A percentile compares a stretch with the other conserved stretches of the same genome.
These are phyloP conservation scores for Akanthomyces uredinophilus DNA, from an alignment of 2,329 filamentous ascomycete species.

Conservation along the genomic window DNA sequence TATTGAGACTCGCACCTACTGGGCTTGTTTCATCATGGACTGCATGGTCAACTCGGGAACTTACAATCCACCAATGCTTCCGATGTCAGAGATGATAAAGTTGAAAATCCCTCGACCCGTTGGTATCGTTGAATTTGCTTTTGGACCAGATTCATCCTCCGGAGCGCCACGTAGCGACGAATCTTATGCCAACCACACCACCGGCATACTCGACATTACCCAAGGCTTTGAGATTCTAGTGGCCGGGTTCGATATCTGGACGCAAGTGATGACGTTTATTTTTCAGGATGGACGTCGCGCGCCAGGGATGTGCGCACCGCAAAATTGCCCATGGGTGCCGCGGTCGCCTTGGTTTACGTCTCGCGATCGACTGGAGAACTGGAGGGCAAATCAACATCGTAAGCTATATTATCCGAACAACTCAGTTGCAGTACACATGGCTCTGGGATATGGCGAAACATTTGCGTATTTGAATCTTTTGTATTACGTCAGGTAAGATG, in stretches of 20 bases:
- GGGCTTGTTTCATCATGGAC: slow-evolving; percentile 42
- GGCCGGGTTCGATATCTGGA: slow-evolving; percentile 40
- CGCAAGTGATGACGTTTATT: slow-evolving; percentile 36
- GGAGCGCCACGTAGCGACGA: slow-evolving; percentile 18
- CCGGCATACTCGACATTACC: slow-evolving; percentile 22
- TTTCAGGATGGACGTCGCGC: slow-evolving; percentile 38
- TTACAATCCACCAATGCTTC: slow-evolving; percentile 33
- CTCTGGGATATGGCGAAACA: slow-evolving; percentile 34
- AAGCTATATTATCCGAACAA: slow-evolving; percentile 33
- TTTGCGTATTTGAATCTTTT: slow-evolving; percentile 40
- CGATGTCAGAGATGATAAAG: slow-evolving; percentile 30
- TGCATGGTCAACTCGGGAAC: slow-evolving; percentile 39
- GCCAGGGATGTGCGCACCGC: slow-evolving; percentile 32
- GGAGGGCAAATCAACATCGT: slow-evolving; percentile 31
- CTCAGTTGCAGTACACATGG: slow-evolving; percentile 34
- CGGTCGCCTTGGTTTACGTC: slow-evolving; percentile 31
- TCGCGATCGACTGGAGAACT: slow-evolving; percentile 27
- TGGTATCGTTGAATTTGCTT: slow-evolving; percentile 34
- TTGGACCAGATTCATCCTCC: slow-evolving; percentile 27
- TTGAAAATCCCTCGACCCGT: slow-evolving; percentile 27
- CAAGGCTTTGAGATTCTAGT: slow-evolving; percentile 33
- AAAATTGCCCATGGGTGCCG: slow-evolving; percentile 36
- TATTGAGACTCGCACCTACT: slow-evolving; percentile 37
- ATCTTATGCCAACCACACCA: slow-evolving; percentile 5
- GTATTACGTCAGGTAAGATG: slow-evolving; percentile 36